A percentile compares a stretch with the other conserved stretches of the same genome.
phyloP scores from a whole-genome alignment of 768 basidiomycete genomes.

The Boletus subparvulus region DNA sequence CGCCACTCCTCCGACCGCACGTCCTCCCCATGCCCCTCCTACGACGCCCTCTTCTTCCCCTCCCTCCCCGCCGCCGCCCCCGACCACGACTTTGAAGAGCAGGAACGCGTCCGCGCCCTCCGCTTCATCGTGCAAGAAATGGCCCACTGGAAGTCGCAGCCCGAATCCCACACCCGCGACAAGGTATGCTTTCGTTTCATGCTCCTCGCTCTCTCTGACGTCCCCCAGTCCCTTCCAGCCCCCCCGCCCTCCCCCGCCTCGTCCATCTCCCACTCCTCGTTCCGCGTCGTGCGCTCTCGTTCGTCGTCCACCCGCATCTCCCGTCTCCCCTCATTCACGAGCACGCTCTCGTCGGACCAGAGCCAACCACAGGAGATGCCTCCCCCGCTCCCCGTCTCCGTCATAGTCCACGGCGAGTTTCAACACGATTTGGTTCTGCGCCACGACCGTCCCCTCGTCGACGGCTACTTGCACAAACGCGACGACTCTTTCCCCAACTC shows the following conservation, averaged over 20 bases:
- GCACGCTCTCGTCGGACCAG: constrained; percentile 35
- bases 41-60: constrained; percentile 37
- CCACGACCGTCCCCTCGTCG: constrained; percentile 14
- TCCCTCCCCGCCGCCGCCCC: constrained; percentile 1
- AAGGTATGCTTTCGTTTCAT: constrained; percentile 4
- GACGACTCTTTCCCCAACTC: constrained; percentile 12
- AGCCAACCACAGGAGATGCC: constrained; percentile 28
- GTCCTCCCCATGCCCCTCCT: constrained; percentile 29
- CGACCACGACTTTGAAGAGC: constrained; percentile 22
- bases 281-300: constrained; percentile 29
- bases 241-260: constrained; percentile 31
- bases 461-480: constrained; percentile 13
- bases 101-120: constrained; percentile 36
- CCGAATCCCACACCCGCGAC: neutral
- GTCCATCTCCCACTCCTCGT: constrained; percentile 27
- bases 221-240: constrained; percentile 16
- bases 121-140: constrained; percentile 39
- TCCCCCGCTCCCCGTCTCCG: constrained; percentile 29
- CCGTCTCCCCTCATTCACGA: constrained; percentile 34
- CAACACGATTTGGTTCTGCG: constrained; percentile 27
- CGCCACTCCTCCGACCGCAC: constrained; percentile 24
- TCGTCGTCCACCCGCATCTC: constrained; percentile 32
- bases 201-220: neutral
- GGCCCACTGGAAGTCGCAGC: constrained; percentile 25
- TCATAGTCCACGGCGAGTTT: constrained; percentile 29